Percentiles rank a stretch among this genome's conserved stretches.
Evolutionary conservation across 352 stramenopile species (phyloP).

Genomic region (Thalassiosira mediterranea): DNA sequence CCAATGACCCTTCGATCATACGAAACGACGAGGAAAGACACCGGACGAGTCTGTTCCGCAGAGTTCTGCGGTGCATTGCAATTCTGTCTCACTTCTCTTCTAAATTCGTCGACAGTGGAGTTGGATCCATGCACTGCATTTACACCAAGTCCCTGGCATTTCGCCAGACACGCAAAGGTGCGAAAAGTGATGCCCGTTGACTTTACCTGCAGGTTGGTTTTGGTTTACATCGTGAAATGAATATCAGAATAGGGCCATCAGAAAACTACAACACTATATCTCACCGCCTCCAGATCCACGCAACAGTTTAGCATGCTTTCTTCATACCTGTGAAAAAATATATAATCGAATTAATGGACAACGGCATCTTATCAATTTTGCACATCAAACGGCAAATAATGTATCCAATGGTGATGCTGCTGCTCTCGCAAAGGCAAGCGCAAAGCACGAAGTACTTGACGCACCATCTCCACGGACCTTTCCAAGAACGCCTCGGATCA

Average conservation of each 20-base stretch:
- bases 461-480: constrained; percentile 86
- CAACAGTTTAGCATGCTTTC: constrained; percentile 89
- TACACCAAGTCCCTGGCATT: constrained; percentile 85
- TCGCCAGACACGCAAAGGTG: constrained; percentile 85
- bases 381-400: too few species aligned
- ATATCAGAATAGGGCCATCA: too few species aligned
- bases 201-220: constrained; percentile 70
- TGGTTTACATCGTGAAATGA: too few species aligned
- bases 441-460: too few species aligned
- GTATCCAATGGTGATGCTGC: too few species aligned
- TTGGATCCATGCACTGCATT: constrained; percentile 59
- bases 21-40: constrained; percentile 89
- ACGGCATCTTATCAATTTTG: too few species aligned
- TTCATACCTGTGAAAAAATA: too few species aligned
- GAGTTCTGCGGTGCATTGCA: constrained; percentile 36
- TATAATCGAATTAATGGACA: too few species aligned
- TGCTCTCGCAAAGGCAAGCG: too few species aligned
- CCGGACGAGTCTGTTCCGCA: background rate
- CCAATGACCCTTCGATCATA: constrained; percentile 90
- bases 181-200: constrained; percentile 84
- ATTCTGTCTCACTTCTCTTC: constrained; percentile 64
- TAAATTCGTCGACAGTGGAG: constrained; percentile 72
- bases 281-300: constrained; percentile 82
- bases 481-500: constrained; percentile 86
- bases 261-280: too few species aligned